Evolutionary conservation across 2,329 filamentous ascomycete genomes (phyloP).

Genomic region (Apiospora sp.): DNA sequence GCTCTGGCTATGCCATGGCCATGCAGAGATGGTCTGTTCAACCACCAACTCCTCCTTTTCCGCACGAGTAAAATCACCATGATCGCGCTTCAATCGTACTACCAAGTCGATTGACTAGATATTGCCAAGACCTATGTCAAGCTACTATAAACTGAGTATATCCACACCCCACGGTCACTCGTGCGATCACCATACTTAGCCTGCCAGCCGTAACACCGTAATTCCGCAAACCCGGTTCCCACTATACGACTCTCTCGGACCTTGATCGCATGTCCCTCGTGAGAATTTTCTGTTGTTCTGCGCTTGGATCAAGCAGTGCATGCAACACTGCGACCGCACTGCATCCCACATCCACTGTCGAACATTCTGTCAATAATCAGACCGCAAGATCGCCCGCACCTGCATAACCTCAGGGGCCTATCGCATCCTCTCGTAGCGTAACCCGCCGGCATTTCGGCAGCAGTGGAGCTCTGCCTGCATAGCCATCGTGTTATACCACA

Average conservation of each 20-base stretch:
- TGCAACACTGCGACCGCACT: neutral
- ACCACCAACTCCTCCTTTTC: neutral
- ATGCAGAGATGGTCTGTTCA: neutral
- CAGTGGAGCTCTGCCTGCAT: neutral
- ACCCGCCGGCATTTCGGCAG: neutral
- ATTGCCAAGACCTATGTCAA: constrained; percentile 13
- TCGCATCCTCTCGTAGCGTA: neutral
- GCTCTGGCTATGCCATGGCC: neutral
- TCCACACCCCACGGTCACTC: neutral
- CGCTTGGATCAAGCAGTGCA: neutral
- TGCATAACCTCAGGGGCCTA: neutral
- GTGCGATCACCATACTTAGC: neutral
- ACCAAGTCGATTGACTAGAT: neutral
- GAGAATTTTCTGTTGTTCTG: constrained; percentile 19
- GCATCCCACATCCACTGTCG: neutral
- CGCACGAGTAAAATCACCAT: neutral
- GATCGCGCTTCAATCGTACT: neutral
- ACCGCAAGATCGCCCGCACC: constrained; percentile 2
- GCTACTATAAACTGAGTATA: constrained; percentile 4
- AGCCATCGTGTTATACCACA: constrained; percentile 1
- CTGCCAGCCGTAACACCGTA: neutral
- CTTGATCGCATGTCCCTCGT: neutral
- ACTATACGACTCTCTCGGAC: neutral
- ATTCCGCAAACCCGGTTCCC: constrained; percentile 14
- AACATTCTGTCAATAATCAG: neutral